Conservation (phyloP, 441 rosid genomes). For the Gossypium davidsonii region DNA sequence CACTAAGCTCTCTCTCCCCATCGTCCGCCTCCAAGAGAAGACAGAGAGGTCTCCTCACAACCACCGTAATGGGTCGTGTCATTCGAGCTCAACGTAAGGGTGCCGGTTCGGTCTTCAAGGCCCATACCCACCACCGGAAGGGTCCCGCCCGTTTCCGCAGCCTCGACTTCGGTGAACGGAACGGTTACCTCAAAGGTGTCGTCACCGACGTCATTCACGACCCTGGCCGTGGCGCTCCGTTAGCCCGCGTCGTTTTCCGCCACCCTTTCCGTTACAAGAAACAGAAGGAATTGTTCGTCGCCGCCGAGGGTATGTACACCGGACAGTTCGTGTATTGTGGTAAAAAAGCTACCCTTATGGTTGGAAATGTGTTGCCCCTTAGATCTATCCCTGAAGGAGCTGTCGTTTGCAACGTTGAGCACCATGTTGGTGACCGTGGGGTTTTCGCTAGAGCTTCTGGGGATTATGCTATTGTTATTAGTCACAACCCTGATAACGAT, state of each 20-base stretch:
- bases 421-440: constrained; percentile 70
- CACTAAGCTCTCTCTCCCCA: not conserved
- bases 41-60: not conserved
- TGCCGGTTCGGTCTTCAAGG: constrained; percentile 77
- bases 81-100: constrained; percentile 79
- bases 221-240: constrained; percentile 76
- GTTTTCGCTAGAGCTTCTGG: constrained; percentile 57
- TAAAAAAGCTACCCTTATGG: constrained; percentile 58
- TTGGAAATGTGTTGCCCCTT: constrained; percentile 60
- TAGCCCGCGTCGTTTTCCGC: constrained; percentile 53
- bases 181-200: constrained; percentile 70
- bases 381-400: constrained; percentile 71
- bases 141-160: constrained; percentile 75
- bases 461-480: constrained; percentile 58
- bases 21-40: not conserved
- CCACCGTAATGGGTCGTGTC: constrained; percentile 51
- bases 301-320: constrained; percentile 72
- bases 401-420: constrained; percentile 71
- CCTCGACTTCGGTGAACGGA: constrained; percentile 67
- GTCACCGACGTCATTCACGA: constrained; percentile 64
- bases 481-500: constrained; percentile 62
- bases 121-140: constrained; percentile 82
- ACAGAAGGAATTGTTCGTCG: constrained; percentile 73
- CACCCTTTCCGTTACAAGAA: constrained; percentile 72
- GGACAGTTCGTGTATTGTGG: constrained; percentile 71